Evolutionary conservation across 2,329 filamentous ascomycete species (phyloP).

Genomic region (Cercospora janseana): DNA sequence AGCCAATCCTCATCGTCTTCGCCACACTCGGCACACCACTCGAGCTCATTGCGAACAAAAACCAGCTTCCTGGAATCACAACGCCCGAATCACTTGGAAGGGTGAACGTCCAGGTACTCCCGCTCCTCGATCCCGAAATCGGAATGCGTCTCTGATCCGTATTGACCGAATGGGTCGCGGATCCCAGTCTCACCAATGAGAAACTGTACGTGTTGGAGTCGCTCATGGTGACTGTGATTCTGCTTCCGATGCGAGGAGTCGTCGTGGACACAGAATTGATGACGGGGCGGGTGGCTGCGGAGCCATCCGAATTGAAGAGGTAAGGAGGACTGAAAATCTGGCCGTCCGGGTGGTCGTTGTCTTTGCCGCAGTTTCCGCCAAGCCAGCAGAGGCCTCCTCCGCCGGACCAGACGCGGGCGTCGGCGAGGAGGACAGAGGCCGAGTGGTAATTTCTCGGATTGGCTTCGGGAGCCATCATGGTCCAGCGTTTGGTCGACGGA

Average conservation of each 20-base stretch:
- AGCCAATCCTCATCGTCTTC: conserved; percentile 1
- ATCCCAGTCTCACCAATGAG: conserved; percentile 49
- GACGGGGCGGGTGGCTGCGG: neutral
- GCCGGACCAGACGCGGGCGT: conserved; percentile 51
- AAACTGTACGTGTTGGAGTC: neutral
- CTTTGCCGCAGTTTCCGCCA: neutral
- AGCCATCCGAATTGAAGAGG: conserved; percentile 44
- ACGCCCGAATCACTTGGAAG: conserved; percentile 52
- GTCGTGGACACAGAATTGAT: conserved; percentile 9
- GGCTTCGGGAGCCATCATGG: conserved; percentile 21
- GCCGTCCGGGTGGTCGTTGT: conserved; percentile 53
- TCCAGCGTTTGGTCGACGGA: conserved; percentile 20
- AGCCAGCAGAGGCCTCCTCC: conserved; percentile 54
- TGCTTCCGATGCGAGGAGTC: neutral
- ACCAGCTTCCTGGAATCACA: conserved; percentile 54
- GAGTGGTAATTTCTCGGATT: conserved; percentile 53
- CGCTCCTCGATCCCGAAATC: conserved; percentile 35
- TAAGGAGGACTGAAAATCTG: conserved; percentile 58
- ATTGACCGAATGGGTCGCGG: conserved; percentile 56
- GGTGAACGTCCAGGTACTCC: conserved; percentile 41
- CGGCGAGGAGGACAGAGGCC: conserved; percentile 50
- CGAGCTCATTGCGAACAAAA: conserved; percentile 47
- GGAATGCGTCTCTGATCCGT: conserved; percentile 57
- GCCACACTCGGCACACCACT: conserved; percentile 7
- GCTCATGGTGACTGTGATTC: conserved; percentile 7